phyloP scores from a whole-genome alignment of 805 yeast species.

The Yarrowia sp. region DNA sequence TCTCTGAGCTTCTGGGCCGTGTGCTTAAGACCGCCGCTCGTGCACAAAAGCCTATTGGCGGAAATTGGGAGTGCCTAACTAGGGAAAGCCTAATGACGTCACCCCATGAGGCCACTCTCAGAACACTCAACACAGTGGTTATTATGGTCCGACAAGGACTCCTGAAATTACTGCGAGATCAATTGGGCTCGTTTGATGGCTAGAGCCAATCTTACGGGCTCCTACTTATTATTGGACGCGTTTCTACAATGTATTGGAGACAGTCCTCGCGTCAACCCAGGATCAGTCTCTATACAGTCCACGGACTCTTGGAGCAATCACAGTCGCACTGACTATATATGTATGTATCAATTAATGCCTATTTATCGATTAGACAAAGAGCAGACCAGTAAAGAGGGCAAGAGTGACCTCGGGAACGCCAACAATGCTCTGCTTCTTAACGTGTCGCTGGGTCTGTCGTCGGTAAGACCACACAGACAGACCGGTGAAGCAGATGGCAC shows the following conservation, averaged over 20 bases:
- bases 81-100: background rate
- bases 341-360: conserved; percentile 38
- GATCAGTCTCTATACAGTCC: background rate
- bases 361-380: conserved; percentile 38
- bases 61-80: background rate
- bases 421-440: conserved; percentile 25
- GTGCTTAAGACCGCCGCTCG: conserved; percentile 4
- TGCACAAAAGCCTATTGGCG: conserved; percentile 36
- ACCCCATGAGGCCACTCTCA: conserved; percentile 10
- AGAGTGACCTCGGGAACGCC: conserved; percentile 37
- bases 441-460: conserved; percentile 33
- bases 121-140: background rate
- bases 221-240: conserved; percentile 2
- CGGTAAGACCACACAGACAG: conserved; percentile 35
- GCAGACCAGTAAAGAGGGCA: conserved; percentile 34
- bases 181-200: background rate
- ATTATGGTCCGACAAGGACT: background rate
- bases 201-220: background rate
- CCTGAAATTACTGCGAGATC: background rate
- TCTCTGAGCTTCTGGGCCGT: too few relatives aligned
- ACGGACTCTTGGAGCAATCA: conserved; percentile 3
- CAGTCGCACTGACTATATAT: conserved; percentile 34
- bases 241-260: background rate
- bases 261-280: conserved; percentile 4
- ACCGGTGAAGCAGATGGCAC: conserved; percentile 36